Evolutionary conservation across 1,284 basidiomycete species (phyloP).

Genomic region (Rhodotorula sp.): DNA sequence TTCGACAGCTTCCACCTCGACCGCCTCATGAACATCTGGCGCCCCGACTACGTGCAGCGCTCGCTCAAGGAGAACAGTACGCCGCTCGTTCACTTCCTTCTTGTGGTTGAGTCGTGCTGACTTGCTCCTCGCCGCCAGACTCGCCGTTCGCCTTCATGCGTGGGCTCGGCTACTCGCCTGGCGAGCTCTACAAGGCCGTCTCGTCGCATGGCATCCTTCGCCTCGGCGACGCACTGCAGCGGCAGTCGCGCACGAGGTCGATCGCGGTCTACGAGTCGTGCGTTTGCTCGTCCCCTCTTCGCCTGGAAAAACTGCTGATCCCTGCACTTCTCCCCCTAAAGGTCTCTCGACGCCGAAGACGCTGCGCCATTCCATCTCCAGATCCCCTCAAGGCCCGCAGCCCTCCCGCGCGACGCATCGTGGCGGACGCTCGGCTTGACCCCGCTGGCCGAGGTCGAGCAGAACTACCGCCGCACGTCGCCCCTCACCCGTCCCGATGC

Average conservation of each 20-base stretch:
- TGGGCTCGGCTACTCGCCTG: slow-evolving; percentile 64
- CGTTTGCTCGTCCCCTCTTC: background rate
- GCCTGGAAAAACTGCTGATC: background rate
- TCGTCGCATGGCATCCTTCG: slow-evolving; percentile 53
- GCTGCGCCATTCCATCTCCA: background rate
- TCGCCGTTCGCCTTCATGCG: slow-evolving; percentile 73
- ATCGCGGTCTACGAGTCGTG: slow-evolving; percentile 16
- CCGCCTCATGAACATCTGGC: slow-evolving; percentile 89
- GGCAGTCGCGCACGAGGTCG: slow-evolving; percentile 9
- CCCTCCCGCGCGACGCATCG: slow-evolving; percentile 19
- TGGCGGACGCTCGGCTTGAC: slow-evolving; percentile 55
- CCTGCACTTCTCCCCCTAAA: background rate
- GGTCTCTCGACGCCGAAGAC: slow-evolving; percentile 12
- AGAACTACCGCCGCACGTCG: slow-evolving; percentile 67
- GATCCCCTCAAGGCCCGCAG: slow-evolving; percentile 4
- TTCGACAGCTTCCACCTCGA: slow-evolving; percentile 65
- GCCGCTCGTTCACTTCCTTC: slow-evolving; percentile 31
- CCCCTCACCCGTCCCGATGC: slow-evolving; percentile 76
- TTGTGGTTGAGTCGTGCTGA: background rate
- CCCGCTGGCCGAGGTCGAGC: slow-evolving; percentile 64
- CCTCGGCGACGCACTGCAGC: slow-evolving; percentile 31
- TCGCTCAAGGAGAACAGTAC: slow-evolving; percentile 69
- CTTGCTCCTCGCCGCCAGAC: slow-evolving; percentile 18
- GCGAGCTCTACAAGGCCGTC: slow-evolving; percentile 64
- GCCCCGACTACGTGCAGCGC: slow-evolving; percentile 71